A percentile compares a stretch with the other conserved stretches of the same genome.
phyloP scores from a whole-genome alignment of 768 basidiomycete species.

The Podaxis sp. region DNA sequence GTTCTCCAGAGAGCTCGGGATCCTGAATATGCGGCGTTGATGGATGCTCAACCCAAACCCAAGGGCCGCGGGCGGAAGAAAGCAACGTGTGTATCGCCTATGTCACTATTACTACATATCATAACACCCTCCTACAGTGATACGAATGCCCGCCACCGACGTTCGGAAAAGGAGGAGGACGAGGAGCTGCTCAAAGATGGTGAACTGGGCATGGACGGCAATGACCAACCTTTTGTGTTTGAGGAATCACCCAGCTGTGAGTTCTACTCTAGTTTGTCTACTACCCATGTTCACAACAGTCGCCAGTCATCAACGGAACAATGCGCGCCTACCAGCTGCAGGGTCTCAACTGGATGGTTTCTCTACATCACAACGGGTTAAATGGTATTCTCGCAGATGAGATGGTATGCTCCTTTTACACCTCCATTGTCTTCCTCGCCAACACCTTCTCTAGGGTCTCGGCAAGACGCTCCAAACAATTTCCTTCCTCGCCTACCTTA shows the following conservation, averaged over 20 bases:
- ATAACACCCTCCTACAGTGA: constrained; percentile 46
- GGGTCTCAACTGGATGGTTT: constrained; percentile 97
- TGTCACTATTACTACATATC: background rate
- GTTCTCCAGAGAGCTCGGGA: constrained; percentile 74
- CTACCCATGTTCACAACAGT: background rate
- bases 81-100: constrained; percentile 26
- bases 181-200: constrained; percentile 91
- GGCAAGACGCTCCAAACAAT: constrained; percentile 99
- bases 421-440: background rate
- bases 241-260: constrained; percentile 91
- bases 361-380: constrained; percentile 92
- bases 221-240: constrained; percentile 92
- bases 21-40: constrained; percentile 87
- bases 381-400: constrained; percentile 98
- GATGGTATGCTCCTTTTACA: constrained; percentile 54
- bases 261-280: constrained; percentile 20
- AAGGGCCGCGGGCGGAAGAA: constrained; percentile 88
- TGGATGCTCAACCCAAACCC: constrained; percentile 84
- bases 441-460: constrained; percentile 64
- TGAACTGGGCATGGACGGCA: constrained; percentile 74
- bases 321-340: constrained; percentile 97
- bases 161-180: constrained; percentile 98
- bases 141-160: constrained; percentile 79
- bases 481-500: constrained; percentile 93
- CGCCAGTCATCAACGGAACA: constrained; percentile 76